Conservation (phyloP, 805 yeast genomes). For the Suhomyces pyralidae region DNA sequence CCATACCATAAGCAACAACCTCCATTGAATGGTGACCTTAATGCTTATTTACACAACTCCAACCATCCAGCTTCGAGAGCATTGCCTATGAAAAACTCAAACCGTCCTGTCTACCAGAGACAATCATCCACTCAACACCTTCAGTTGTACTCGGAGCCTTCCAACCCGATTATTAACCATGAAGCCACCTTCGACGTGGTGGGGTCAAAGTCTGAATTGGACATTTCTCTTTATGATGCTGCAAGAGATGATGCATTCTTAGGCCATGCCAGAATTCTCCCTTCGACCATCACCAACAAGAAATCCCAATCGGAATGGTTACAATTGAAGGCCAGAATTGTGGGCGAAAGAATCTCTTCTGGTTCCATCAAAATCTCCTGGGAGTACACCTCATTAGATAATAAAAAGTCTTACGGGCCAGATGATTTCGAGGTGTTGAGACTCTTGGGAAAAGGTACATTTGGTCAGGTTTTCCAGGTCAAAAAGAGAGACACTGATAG, state of each 20-base stretch:
- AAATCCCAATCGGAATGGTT: constrained; percentile 65
- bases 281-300: constrained; percentile 46
- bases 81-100: constrained; percentile 11
- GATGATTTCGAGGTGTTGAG: constrained; percentile 90
- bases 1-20: constrained; percentile 11
- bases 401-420: constrained; percentile 83
- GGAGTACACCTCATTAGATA: constrained; percentile 61
- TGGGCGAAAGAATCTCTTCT: constrained; percentile 66
- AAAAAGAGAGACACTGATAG: constrained; percentile 84
- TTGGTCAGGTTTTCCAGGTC: constrained; percentile 97
- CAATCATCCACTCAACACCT: constrained; percentile 38
- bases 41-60: constrained; percentile 6
- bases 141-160: constrained; percentile 18
- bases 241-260: constrained; percentile 76
- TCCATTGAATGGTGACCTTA: constrained; percentile 13
- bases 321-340: constrained; percentile 65
- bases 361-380: constrained; percentile 78
- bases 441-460: constrained; percentile 91
- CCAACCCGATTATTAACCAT: constrained; percentile 77
- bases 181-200: constrained; percentile 91
- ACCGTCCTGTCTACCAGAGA: constrained; percentile 37
- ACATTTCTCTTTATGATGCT: constrained; percentile 88
- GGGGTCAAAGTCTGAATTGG: constrained; percentile 78
- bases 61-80: constrained; percentile 11
- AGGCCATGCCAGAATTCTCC: constrained; percentile 78